Percentiles rank a stretch among this genome's conserved stretches.
phyloP scores from a whole-genome alignment of 2,329 filamentous ascomycete species.

The Arthrobotrys musiformis region DNA sequence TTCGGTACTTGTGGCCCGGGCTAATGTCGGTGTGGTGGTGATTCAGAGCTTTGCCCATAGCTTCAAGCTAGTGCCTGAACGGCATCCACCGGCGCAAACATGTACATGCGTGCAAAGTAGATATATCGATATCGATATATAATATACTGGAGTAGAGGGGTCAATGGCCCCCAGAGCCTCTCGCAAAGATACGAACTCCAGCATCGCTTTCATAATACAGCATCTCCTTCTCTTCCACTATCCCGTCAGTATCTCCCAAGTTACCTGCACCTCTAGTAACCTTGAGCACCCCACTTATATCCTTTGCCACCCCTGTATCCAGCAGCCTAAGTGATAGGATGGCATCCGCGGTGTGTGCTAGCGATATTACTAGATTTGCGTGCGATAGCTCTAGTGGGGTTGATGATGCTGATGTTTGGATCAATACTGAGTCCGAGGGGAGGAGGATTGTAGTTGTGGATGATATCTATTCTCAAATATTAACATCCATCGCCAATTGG shows the following conservation, averaged over 20 bases:
- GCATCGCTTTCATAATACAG: conserved; percentile 84
- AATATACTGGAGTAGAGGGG: neutral
- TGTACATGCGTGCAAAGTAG: neutral
- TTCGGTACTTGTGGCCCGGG: conserved; percentile 15
- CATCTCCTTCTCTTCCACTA: conserved; percentile 73
- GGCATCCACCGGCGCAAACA: conserved; percentile 16
- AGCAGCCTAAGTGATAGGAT: conserved; percentile 78
- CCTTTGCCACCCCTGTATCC: conserved; percentile 87
- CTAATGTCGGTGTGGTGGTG: neutral
- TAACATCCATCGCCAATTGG: conserved; percentile 65
- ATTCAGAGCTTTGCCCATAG: neutral
- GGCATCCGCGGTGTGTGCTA: conserved; percentile 79
- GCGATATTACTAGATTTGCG: conserved; percentile 74
- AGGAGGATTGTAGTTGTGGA: conserved; percentile 67
- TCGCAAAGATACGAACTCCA: conserved; percentile 85
- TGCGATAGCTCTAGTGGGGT: conserved; percentile 77
- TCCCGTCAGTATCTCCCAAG: conserved; percentile 58
- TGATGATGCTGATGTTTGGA: conserved; percentile 73
- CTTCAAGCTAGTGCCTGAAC: conserved; percentile 10
- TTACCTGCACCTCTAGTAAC: conserved; percentile 71
- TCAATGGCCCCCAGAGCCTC: conserved; percentile 66
- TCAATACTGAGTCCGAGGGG: conserved; percentile 67
- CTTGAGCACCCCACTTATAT: conserved; percentile 88
- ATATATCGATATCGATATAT: neutral
- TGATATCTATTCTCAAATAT: conserved; percentile 66